phyloP scores from a whole-genome alignment of 306 rosid species.

The Pterocarpus santalinus region DNA sequence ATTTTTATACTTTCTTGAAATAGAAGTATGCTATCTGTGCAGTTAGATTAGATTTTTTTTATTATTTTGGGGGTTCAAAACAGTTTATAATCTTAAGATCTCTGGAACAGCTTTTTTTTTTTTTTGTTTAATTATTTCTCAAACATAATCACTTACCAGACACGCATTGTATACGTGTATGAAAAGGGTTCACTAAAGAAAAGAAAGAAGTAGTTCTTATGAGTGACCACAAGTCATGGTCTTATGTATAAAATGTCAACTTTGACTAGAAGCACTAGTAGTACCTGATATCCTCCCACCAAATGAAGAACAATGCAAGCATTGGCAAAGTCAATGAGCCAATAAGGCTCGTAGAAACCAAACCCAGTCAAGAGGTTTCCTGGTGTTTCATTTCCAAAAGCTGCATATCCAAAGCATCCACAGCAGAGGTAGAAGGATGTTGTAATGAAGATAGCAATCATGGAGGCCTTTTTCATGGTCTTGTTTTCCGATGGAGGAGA shows the following conservation, averaged over 20 bases:
- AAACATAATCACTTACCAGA: too few species aligned
- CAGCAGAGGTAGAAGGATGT: conserved; percentile 91
- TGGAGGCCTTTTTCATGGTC: conserved; percentile 86
- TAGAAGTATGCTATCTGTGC: background rate
- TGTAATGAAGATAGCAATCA: conserved; percentile 59
- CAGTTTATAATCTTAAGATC: too few species aligned
- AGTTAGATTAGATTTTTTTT: too few species aligned
- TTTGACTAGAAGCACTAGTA: conserved; percentile 3
- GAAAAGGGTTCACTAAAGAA: background rate
- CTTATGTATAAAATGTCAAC: background rate
- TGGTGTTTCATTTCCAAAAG: conserved; percentile 82
- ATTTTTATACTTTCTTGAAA: too few species aligned
- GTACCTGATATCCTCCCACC: conserved; percentile 96
- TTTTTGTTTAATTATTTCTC: too few species aligned
- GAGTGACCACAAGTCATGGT: background rate
- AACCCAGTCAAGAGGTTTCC: conserved; percentile 91
- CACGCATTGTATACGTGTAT: too few species aligned
- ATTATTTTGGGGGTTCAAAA: too few species aligned
- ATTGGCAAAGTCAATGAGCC: conserved; percentile 90
- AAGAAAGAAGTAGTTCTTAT: background rate
- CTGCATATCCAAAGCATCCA: conserved; percentile 89
- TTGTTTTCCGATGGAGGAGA: conserved; percentile 84
- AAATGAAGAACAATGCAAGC: conserved; percentile 85
- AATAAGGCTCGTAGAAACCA: conserved; percentile 82
- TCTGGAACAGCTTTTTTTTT: too few species aligned